Base-by-base conservation (phyloP, 495 filamentous ascomycete genomes). In the Tuber aestivum region DNA sequence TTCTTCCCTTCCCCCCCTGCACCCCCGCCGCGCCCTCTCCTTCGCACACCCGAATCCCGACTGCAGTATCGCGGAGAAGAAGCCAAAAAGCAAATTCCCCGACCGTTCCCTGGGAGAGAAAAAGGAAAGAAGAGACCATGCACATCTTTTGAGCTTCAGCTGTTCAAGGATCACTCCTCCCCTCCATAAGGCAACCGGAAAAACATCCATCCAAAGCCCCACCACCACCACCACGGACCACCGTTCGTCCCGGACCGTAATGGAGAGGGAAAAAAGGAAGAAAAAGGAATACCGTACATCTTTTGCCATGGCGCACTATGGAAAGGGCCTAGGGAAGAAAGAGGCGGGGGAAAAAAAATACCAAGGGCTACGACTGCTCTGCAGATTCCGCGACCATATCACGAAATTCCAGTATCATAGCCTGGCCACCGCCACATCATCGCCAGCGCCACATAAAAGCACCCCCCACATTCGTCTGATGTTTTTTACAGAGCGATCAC, bases 131-230 rank as follows among this genome's bases (percentile, higher is more conserved):
- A 16, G 16, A 65, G 32, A 65, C 27, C n/a, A 16, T 65, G 14
- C 56, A 65, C 56, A 65, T 65, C 56, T 78, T 68, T 72, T n/a
- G 74, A 70, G 78, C 73, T 79, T 79, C 78, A 79, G 78, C 78
- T 79, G 76, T 35, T 72, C 78, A 79, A 45, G 78, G 78, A 78
- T 79, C 41, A 65, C 27, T 65, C 50, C 50, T 1, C 16, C 50
- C 12, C 40, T 50, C 69, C 61, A 70, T 45, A 71, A 75, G 42
- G 41, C 72, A 78, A 75, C 75, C 38, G 78, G 72, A 70, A 45
- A 69, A 72, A 69, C 48, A 74, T 73, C 9, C 35, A 72, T 65
- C 77, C 71, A 75, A 68, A 70, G n/a, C 76, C 56, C 76, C 73
- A 38, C 70, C 76, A 35, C 75, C 76, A 71, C 72, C n/a, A n/a